phyloP scores from a whole-genome alignment of 306 rosid genomes.

The Aeschynomene evenia region DNA sequence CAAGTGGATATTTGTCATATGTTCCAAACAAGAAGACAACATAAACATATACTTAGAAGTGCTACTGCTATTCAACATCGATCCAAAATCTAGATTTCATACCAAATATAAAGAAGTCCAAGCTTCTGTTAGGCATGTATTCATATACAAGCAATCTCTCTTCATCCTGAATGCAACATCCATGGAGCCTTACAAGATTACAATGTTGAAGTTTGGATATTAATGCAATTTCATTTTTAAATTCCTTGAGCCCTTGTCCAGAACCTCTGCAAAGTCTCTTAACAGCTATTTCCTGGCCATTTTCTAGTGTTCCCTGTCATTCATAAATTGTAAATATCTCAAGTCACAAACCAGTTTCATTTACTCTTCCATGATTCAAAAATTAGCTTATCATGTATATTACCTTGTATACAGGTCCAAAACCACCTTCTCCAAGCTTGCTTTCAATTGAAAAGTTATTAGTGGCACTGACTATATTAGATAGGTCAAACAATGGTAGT shows the following conservation, averaged over 20 bases:
- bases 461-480: slow-evolving; percentile 29
- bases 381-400: background rate
- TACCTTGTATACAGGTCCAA: slow-evolving; percentile 41
- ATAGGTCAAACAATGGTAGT: slow-evolving; percentile 33
- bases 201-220: slow-evolving; percentile 42
- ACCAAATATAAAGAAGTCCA: slow-evolving; percentile 39
- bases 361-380: background rate
- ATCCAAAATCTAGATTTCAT: background rate
- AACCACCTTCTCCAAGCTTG: slow-evolving; percentile 45
- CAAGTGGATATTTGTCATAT: background rate
- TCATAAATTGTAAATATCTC: background rate
- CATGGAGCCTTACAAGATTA: slow-evolving; percentile 39
- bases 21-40: background rate
- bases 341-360: background rate
- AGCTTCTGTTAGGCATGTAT: slow-evolving; percentile 39
- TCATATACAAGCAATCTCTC: slow-evolving; percentile 37
- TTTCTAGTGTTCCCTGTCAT: slow-evolving; percentile 27
- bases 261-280: slow-evolving; percentile 39
- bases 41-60: background rate
- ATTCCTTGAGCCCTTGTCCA: slow-evolving; percentile 36
- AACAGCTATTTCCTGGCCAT: slow-evolving; percentile 44
- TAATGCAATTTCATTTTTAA: slow-evolving; percentile 33
- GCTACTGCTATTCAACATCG: background rate
- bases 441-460: slow-evolving; percentile 22
- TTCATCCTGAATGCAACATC: slow-evolving; percentile 36